Base-by-base conservation (phyloP, 2,329 filamentous ascomycete species). In the Penicillium hordei region DNA sequence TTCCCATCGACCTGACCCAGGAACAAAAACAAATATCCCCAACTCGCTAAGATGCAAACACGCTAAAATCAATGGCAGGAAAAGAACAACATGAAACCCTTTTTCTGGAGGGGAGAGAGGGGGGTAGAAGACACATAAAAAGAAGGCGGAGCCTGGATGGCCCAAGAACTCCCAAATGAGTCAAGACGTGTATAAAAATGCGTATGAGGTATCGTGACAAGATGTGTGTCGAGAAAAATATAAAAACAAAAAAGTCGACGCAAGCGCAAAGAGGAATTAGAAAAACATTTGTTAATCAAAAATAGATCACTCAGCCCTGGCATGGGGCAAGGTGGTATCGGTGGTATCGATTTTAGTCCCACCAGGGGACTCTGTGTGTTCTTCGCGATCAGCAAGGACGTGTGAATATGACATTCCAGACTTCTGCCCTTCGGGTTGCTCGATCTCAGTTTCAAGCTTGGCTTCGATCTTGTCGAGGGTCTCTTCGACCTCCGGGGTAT, bases 1-100 rank as follows among this genome's bases (percentile, higher is more conserved):
- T 31, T 38, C 38, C 53, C n/a, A 33, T 39, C 23, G 12, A 27
- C 34, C 40, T 17, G 27, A 19, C 9, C 21, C 48, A 45, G 31
- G 15, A 52, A 43, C 17, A 42, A 27, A 21, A 44, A 27, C 29
- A 38, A 48, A 46, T 29, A 31, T 17, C 23, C 21, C 17, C 49
- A 43, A 57, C 9, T 53, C 49, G 49, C 49, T 57, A 44, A 23
- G 46, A 57, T 57, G 55, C 55, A 53, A 19, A 57, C 2, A 45
- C 55, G 55, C 55, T 57, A 53, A 48, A 36, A 27, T n/a, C 12
- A 33, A 52, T 27, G 17, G 9, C 13, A 49, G 19, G 4, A 34
- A 29, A 42, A 9, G 7, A 53, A 17, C 33, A 43, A 10, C 17
- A 27, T 4, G 2, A 21, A 25, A 21, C 27, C 29, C 7, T 12